These are phyloP conservation scores for Russula olivacea DNA, from an alignment of 768 basidiomycete species.

Conservation along the genomic window DNA sequence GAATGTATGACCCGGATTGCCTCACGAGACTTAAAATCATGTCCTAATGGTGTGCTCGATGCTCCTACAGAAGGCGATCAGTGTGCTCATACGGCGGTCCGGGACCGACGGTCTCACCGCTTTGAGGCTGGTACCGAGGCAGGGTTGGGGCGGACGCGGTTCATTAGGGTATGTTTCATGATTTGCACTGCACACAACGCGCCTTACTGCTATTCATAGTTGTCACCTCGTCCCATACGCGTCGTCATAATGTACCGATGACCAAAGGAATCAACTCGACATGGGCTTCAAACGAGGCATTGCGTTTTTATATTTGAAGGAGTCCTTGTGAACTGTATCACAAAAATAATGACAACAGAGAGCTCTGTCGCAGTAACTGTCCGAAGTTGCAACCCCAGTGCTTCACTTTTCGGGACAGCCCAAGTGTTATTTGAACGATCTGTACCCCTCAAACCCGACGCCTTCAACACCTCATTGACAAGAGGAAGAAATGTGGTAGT, in stretches of 20 bases:
- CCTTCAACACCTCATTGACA: background rate
- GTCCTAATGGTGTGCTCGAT: constrained; percentile 2
- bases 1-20: constrained; percentile 45
- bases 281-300: background rate
- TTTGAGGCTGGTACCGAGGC: constrained; percentile 59
- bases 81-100: constrained; percentile 50
- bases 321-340: constrained; percentile 1
- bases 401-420: no score
- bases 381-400: no score
- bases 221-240: constrained; percentile 21
- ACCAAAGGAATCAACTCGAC: background rate
- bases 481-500: background rate
- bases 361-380: no score
- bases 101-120: constrained; percentile 37
- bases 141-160: constrained; percentile 85
- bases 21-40: background rate
- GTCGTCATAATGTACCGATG: background rate
- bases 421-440: no score
- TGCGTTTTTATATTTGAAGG: background rate
- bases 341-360: background rate
- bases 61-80: constrained; percentile 50
- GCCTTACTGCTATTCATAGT: background rate
- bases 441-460: background rate
- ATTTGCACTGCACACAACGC: background rate
- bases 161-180: constrained; percentile 55